These are phyloP conservation scores for Stereocaulon alpinum DNA, from an alignment of 495 filamentous ascomycete species.

Conservation along the genomic window DNA sequence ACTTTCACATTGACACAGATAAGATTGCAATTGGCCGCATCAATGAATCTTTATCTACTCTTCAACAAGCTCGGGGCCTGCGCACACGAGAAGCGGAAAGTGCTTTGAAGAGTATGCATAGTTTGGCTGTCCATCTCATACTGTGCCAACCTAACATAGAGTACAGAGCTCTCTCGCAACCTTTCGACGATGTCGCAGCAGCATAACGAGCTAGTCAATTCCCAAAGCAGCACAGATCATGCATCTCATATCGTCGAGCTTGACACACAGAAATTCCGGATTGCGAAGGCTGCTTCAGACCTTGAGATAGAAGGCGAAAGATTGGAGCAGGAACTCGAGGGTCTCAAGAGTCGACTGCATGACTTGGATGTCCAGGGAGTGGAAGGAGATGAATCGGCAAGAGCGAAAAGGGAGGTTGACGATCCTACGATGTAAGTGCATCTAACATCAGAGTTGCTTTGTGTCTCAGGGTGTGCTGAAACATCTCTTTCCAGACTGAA, in stretches of 20 bases:
- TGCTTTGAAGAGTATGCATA: conserved; percentile 48
- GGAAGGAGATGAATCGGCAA: conserved; percentile 46
- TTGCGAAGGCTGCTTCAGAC: conserved; percentile 79
- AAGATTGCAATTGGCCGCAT: conserved; percentile 78
- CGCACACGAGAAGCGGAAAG: conserved; percentile 62
- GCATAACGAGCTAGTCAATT: conserved; percentile 56
- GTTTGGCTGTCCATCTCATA: background rate
- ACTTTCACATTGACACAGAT: conserved; percentile 91
- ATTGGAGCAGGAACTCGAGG: conserved; percentile 67
- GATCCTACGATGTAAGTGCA: conserved; percentile 43
- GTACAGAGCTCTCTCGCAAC: conserved; percentile 54
- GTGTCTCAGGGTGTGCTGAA: background rate
- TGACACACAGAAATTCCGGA: conserved; percentile 88
- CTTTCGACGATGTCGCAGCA: conserved; percentile 57
- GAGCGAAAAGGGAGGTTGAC: conserved; percentile 51
- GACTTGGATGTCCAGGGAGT: conserved; percentile 75
- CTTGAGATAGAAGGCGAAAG: conserved; percentile 87
- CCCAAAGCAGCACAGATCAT: conserved; percentile 65
- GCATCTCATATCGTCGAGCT: conserved; percentile 71
- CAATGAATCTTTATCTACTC: conserved; percentile 64
- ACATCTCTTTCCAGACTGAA: conserved; percentile 46
- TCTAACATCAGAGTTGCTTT: too few species aligned
- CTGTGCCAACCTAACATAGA: background rate
- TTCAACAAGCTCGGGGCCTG: conserved; percentile 67
- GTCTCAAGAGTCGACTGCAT: conserved; percentile 62